Percentiles rank a stretch among this genome's conserved stretches.
phyloP scores from a whole-genome alignment of 306 rosid species.

The Dalbergia cultrata region DNA sequence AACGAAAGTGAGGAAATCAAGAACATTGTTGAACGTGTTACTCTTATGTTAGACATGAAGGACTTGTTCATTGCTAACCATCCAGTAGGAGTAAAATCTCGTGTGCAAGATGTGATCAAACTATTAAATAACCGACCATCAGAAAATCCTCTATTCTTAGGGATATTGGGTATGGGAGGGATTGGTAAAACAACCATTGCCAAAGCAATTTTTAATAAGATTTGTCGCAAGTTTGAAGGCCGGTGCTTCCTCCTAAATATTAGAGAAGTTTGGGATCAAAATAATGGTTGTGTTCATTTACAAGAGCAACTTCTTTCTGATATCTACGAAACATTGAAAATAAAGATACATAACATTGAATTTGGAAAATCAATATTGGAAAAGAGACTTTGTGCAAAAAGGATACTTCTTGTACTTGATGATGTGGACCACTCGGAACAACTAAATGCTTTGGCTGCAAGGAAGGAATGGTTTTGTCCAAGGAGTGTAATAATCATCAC shows the following conservation, averaged over 20 bases:
- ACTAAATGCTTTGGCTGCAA: conserved; percentile 39
- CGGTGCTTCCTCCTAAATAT: conserved; percentile 12
- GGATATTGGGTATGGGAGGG: conserved; percentile 8
- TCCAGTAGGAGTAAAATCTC: background rate
- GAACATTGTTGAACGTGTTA: background rate
- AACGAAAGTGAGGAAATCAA: conserved; percentile 1
- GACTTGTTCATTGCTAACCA: background rate
- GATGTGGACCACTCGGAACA: conserved; percentile 34
- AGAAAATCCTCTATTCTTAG: background rate
- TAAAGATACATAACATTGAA: background rate
- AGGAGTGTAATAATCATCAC: conserved; percentile 43
- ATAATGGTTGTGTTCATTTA: background rate
- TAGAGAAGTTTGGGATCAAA: background rate
- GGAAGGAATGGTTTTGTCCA: conserved; percentile 22
- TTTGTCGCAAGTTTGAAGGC: background rate
- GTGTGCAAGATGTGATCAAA: background rate
- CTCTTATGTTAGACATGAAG: background rate
- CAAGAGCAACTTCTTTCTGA: conserved; percentile 8
- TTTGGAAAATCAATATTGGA: background rate
- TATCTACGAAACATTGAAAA: background rate
- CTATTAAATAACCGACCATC: background rate
- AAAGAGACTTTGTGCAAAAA: no score
- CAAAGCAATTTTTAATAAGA: background rate
- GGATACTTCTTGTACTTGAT: conserved; percentile 42
- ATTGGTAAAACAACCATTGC: background rate